Percentiles rank a stretch among this genome's conserved stretches.
Evolutionary conservation across 108 stramenopile genomes (phyloP).

Genomic region (Pseudonitzschia delicatissima): DNA sequence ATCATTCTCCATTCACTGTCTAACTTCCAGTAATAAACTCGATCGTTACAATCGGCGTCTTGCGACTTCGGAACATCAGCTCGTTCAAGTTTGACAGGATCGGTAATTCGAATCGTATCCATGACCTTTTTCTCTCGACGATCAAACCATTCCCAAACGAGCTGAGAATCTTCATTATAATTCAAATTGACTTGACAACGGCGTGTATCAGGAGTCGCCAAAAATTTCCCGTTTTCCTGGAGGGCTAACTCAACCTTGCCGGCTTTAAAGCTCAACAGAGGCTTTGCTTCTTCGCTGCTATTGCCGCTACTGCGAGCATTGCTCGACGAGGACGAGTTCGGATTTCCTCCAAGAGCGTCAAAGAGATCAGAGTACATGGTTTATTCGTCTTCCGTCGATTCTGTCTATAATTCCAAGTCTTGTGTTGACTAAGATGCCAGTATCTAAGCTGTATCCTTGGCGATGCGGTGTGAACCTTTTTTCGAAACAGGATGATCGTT

Average conservation of each 20-base stretch:
- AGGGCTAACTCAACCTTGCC: conserved; percentile 65
- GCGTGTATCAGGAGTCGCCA: conserved; percentile 57
- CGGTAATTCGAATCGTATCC: conserved; percentile 41
- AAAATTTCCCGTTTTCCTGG: conserved; percentile 58
- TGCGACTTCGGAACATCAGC: conserved; percentile 33
- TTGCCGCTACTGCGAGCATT: conserved; percentile 8
- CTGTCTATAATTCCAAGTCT: too few species aligned
- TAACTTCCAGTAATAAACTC: conserved; percentile 34
- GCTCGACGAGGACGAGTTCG: conserved; percentile 6
- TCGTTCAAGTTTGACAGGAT: conserved; percentile 46
- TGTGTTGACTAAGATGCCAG: too few species aligned
- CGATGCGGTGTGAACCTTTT: too few species aligned
- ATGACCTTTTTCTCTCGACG: conserved; percentile 66
- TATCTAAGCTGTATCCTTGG: too few species aligned
- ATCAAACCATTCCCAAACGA: conserved; percentile 75
- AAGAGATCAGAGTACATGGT: conserved; percentile 59
- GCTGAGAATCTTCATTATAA: conserved; percentile 18
- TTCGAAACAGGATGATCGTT: too few species aligned
- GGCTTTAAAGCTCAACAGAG: conserved; percentile 69
- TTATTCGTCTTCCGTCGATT: neutral
- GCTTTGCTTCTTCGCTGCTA: conserved; percentile 23
- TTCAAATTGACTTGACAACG: conserved; percentile 66
- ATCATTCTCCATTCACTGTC: conserved; percentile 58
- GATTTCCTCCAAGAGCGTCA: conserved; percentile 38
- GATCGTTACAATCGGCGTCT: conserved; percentile 29